Conservation (phyloP, 768 basidiomycete genomes). For the Collybia sordida region DNA sequence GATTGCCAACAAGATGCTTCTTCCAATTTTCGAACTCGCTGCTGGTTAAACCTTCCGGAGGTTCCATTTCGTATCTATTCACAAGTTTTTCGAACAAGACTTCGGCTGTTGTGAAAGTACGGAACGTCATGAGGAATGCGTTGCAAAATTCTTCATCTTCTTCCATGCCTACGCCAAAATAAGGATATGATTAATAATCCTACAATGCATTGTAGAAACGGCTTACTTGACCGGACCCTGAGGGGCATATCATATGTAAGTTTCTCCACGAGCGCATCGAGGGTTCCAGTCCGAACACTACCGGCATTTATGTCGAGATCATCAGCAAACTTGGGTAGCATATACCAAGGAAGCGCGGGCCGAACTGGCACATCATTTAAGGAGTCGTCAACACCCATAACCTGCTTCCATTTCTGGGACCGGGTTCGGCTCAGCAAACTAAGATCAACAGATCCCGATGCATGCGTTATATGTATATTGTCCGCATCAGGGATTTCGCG, state of each 20-base stretch:
- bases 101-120: constrained; percentile 72
- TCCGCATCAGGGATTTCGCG: constrained; percentile 5
- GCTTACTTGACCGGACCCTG: constrained; percentile 57
- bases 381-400: constrained; percentile 41
- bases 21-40: constrained; percentile 67
- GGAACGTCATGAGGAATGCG: constrained; percentile 83
- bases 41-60: constrained; percentile 46
- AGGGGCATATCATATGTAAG: constrained; percentile 46
- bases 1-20: constrained; percentile 59
- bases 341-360: constrained; percentile 52
- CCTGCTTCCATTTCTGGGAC: constrained; percentile 36
- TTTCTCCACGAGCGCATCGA: constrained; percentile 70
- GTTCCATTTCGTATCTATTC: constrained; percentile 57
- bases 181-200: neutral
- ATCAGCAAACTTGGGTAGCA: constrained; percentile 56
- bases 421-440: constrained; percentile 17
- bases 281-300: constrained; percentile 69
- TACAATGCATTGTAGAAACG: neutral
- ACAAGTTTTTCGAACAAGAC: constrained; percentile 68
- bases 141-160: constrained; percentile 41
- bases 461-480: constrained; percentile 2
- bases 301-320: constrained; percentile 67
- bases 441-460: constrained; percentile 7
- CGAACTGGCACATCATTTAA: constrained; percentile 35
- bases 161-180: constrained; percentile 14